Conservation (phyloP, 179 eudicot species). For the Heliamphora pulchella region DNA sequence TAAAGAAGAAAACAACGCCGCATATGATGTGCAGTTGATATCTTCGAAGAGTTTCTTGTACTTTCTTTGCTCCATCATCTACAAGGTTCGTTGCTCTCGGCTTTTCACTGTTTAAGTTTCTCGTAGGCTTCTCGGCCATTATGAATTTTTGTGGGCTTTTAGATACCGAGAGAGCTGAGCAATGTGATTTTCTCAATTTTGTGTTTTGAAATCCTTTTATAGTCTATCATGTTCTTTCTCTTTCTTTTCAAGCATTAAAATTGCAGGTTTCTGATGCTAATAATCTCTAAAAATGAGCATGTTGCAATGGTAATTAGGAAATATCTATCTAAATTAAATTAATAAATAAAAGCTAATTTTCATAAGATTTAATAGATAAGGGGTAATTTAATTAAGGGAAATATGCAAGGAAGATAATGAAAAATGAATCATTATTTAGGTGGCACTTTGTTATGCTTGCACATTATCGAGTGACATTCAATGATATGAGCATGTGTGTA, state of each 20-base stretch:
- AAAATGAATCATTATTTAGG: background rate
- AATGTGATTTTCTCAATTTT: background rate
- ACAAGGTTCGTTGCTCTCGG: background rate
- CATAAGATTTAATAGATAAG: background rate
- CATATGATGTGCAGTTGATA: background rate
- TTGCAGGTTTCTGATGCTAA: background rate
- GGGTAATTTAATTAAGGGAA: background rate
- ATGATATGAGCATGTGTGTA: too few relatives aligned
- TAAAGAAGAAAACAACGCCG: background rate
- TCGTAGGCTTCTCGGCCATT: background rate
- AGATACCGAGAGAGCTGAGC: background rate
- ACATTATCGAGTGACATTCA: too few relatives aligned
- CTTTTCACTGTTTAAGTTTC: too few relatives aligned
- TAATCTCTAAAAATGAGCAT: background rate
- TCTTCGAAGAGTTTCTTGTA: background rate
- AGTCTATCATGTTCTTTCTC: background rate
- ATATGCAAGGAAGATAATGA: background rate
- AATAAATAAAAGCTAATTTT: background rate
- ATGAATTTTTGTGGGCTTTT: background rate
- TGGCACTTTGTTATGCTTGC: background rate
- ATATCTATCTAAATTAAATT: background rate
- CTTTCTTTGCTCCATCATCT: background rate
- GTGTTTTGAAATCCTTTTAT: background rate
- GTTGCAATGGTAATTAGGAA: background rate
- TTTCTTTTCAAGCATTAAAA: conserved; percentile 5